A percentile compares a stretch with the other conserved stretches of the same genome.
Evolutionary conservation across 768 basidiomycete species (phyloP).

Genomic region (Leccinellum rugosiceps): DNA sequence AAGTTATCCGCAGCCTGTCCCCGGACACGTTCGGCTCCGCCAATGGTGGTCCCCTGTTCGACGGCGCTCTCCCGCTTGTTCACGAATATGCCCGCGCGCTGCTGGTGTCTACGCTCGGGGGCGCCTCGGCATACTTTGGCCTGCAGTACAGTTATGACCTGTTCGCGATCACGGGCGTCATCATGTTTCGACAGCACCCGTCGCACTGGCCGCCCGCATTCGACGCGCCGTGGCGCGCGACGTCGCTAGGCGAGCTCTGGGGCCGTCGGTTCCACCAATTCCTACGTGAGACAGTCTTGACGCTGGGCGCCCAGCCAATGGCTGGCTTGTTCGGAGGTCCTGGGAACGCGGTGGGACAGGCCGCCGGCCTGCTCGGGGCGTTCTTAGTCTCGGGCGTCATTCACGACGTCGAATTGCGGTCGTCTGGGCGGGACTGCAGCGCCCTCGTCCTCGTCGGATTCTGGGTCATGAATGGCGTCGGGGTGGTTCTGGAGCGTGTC

Average conservation of each 20-base stretch:
- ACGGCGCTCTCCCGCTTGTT: conserved; percentile 31
- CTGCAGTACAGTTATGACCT: conserved; percentile 44
- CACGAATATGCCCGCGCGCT: conserved; percentile 37
- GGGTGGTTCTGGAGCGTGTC: conserved; percentile 45
- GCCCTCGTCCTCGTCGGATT: conserved; percentile 42
- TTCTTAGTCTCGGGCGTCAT: conserved; percentile 58
- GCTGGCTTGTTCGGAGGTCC: conserved; percentile 39
- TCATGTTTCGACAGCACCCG: conserved; percentile 45
- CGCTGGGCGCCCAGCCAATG: conserved; percentile 46
- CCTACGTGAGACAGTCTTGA: conserved; percentile 55
- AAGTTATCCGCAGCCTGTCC: conserved; percentile 27
- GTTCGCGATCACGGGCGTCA: conserved; percentile 41
- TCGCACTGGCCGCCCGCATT: conserved; percentile 64
- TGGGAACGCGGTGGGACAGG: conserved; percentile 16
- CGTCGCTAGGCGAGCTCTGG: conserved; percentile 64
- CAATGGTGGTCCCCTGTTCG: conserved; percentile 36
- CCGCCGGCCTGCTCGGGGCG: conserved; percentile 50
- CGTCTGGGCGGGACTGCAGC: conserved; percentile 48
- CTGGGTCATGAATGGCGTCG: conserved; percentile 57
- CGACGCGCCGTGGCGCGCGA: conserved; percentile 51
- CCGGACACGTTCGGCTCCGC: conserved; percentile 37
- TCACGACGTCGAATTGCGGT: conserved; percentile 55
- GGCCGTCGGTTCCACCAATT: conserved; percentile 63
- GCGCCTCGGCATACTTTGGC: conserved; percentile 43
- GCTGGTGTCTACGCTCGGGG: conserved; percentile 40